Evolutionary conservation across 257 asterid genomes (phyloP).

Genomic region (Solanum pinnatisectum): DNA sequence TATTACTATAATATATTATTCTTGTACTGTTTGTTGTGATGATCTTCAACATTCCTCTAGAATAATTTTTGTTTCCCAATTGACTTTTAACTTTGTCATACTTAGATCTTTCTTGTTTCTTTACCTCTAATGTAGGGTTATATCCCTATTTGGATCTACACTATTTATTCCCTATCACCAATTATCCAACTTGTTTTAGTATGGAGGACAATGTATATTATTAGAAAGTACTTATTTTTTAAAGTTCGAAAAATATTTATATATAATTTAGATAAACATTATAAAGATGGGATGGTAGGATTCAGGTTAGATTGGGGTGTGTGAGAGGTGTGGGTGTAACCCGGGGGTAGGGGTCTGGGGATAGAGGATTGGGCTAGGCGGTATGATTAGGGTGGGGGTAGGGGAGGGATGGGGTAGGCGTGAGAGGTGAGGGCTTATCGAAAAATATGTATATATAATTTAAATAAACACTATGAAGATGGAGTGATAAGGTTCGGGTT

Average conservation of each 20-base stretch:
- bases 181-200: neutral
- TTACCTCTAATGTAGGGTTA: neutral
- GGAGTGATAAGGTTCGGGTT: neutral
- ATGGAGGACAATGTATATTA: neutral
- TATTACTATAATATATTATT: neutral
- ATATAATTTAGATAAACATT: neutral
- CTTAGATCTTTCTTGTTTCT: no score
- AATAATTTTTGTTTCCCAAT: neutral
- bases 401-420: neutral
- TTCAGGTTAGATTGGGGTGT: fast-evolving
- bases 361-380: neutral
- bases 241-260: neutral
- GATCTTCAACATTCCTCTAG: neutral
- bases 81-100: neutral
- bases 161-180: neutral
- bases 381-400: neutral
- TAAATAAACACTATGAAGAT: neutral
- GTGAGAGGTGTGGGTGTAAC: neutral
- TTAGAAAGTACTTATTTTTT: neutral
- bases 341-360: neutral
- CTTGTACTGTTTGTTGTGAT: neutral
- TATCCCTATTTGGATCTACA: neutral
- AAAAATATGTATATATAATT: neutral
- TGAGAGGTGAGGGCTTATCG: neutral
- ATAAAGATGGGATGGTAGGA: neutral